These are phyloP conservation scores for Protoeuglena noctilucae DNA, from an alignment of 139 green algal genomes.

Conservation along the genomic window DNA sequence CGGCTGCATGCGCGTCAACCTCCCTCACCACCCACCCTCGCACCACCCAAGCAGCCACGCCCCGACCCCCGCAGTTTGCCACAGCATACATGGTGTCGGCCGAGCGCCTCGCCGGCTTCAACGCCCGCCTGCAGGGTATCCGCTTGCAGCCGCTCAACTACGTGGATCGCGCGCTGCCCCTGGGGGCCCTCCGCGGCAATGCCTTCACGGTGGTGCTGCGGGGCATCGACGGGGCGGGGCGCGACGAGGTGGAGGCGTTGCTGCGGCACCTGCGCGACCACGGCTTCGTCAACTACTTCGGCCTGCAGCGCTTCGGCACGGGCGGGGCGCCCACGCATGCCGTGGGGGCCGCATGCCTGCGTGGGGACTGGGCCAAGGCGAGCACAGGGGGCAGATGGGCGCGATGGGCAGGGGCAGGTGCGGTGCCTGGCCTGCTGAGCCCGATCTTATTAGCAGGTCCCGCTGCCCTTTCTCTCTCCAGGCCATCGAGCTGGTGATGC, in stretches of 20 bases:
- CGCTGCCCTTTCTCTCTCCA: neutral
- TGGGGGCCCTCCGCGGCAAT: constrained; percentile 10
- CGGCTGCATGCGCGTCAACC: constrained; percentile 56
- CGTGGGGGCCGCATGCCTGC: constrained; percentile 14
- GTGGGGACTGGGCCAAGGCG: neutral
- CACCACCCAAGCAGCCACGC: too few relatives aligned
- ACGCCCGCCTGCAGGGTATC: neutral
- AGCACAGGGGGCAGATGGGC: neutral
- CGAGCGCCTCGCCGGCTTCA: neutral
- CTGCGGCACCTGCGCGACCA: constrained; percentile 20
- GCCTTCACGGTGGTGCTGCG: constrained; percentile 6
- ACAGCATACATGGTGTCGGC: neutral
- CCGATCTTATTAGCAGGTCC: neutral
- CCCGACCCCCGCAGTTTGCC: neutral
- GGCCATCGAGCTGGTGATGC: neutral
- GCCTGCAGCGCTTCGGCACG: constrained; percentile 83
- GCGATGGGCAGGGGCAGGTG: neutral
- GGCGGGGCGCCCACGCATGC: constrained; percentile 52
- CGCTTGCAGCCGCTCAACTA: neutral
- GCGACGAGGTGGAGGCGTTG: constrained; percentile 19
- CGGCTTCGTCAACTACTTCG: constrained; percentile 93
- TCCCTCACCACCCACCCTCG: too few relatives aligned
- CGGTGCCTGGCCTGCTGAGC: constrained; percentile 1
- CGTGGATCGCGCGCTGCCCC: neutral
- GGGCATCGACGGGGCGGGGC: neutral